These are phyloP conservation scores for Pisolithus sp. DNA, from an alignment of 768 basidiomycete species.

Conservation along the genomic window DNA sequence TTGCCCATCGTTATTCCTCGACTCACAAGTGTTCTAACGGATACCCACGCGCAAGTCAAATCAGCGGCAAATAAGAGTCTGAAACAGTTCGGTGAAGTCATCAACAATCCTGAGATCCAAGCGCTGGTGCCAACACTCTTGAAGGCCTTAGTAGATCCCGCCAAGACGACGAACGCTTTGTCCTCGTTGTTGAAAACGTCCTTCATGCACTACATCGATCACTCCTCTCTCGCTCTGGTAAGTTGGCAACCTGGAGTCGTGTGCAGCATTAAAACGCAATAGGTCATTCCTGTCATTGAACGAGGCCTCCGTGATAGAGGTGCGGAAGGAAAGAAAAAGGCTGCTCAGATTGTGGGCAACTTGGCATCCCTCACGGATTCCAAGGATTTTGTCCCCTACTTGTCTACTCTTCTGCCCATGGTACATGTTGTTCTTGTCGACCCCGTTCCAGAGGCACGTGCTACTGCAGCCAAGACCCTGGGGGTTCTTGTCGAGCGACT, in stretches of 20 bases:
- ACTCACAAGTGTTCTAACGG: conserved; percentile 90
- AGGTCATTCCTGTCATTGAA: conserved; percentile 95
- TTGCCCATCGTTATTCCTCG: conserved; percentile 95
- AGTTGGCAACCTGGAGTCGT: conserved; percentile 19
- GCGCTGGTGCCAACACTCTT: conserved; percentile 82
- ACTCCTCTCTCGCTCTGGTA: conserved; percentile 90
- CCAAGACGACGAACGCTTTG: conserved; percentile 81
- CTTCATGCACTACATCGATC: conserved; percentile 97
- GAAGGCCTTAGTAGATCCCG: conserved; percentile 93
- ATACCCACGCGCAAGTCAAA: conserved; percentile 95
- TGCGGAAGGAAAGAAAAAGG: conserved; percentile 91
- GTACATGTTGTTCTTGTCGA: conserved; percentile 92
- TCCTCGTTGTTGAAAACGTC: conserved; percentile 86
- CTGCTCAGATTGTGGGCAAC: conserved; percentile 97
- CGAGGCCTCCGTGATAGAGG: conserved; percentile 87
- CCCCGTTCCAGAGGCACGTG: conserved; percentile 95
- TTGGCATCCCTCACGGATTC: conserved; percentile 84
- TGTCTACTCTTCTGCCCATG: conserved; percentile 81
- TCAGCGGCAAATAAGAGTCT: conserved; percentile 89
- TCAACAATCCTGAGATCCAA: conserved; percentile 96
- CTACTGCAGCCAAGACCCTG: conserved; percentile 93
- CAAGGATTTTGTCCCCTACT: conserved; percentile 91
- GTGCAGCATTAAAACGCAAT: neutral
- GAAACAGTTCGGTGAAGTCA: conserved; percentile 98
- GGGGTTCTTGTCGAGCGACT: conserved; percentile 95